phyloP scores from a whole-genome alignment of 257 asterid genomes.

The Ligustrum vulgare region DNA sequence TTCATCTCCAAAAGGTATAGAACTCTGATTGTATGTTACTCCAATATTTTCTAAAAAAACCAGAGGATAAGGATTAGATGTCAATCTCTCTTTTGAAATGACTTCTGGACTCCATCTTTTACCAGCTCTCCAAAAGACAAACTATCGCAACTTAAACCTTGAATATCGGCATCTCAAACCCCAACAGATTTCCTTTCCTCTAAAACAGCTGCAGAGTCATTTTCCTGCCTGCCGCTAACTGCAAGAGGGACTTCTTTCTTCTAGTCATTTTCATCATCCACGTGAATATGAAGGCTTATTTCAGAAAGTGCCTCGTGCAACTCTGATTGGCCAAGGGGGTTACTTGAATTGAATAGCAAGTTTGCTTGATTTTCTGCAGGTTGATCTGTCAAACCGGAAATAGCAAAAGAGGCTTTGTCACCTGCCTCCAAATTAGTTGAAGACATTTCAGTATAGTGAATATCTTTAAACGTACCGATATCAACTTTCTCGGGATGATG shows the following conservation, averaged over 20 bases:
- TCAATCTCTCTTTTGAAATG: neutral
- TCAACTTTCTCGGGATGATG: slow-evolving; percentile 18
- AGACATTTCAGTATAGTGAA: slow-evolving; percentile 15
- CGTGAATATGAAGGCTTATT: slow-evolving; percentile 6
- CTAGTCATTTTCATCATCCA: slow-evolving; percentile 11
- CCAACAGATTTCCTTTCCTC: slow-evolving; percentile 13
- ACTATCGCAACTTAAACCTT: neutral
- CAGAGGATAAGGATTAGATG: slow-evolving; percentile 2
- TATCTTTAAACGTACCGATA: neutral
- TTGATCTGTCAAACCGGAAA: neutral
- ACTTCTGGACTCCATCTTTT: neutral
- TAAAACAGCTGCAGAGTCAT: slow-evolving; percentile 6
- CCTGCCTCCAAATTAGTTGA: slow-evolving; percentile 14
- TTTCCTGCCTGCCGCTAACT: slow-evolving; percentile 10
- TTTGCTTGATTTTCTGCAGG: slow-evolving; percentile 8
- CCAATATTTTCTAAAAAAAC: neutral
- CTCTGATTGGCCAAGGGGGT: neutral
- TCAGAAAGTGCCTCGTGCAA: neutral
- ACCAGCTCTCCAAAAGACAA: slow-evolving; percentile 36
- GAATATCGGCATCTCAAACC: neutral
- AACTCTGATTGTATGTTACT: slow-evolving; percentile 1
- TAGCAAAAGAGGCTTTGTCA: slow-evolving; percentile 8
- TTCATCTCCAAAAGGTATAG: slow-evolving; percentile 14
- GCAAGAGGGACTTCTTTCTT: slow-evolving; percentile 17
- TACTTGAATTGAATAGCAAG: slow-evolving; percentile 14